Evolutionary conservation across 176 grass and related monocot genomes (phyloP), one percentile per base, ranked within the genome.

Genomic region (Cymbopogon citratus): DNA sequence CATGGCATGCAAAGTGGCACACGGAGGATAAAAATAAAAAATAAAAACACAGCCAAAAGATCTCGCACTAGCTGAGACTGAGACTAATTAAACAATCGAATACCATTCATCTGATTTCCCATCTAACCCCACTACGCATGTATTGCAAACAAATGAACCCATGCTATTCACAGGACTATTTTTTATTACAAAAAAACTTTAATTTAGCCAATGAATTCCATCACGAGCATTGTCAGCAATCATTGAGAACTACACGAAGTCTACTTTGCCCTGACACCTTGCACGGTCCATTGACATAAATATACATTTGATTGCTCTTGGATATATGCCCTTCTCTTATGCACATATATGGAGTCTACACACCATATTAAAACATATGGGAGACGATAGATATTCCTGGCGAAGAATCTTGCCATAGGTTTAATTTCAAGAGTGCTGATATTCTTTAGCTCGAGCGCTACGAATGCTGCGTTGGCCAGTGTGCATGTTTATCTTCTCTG

Each of bases 1-100:
- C 48, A 45, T 60, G 48, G 11, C 33, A 31, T 24, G 63, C 82
- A 69, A 76, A 77, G 82, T 33, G n/a, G 24, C 81, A 46, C 23
- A 41, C 64, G 14, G n/a, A n/a, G n/a, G n/a, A n/a, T n/a, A n/a
- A n/a, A n/a, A n/a, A n/a, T n/a, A 19, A 40, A 1, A 33, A 33
- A 29, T 18, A 0, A 54, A 54, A 10, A 33, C 31, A 45, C 19
- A 33, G 72, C 52, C 39, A 24, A 41, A 69, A 74, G 15, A 66
- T 34, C 70, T 64, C 14, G 43, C 71, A 65, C 57, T 60, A 33
- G 52, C 5, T 13, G 33, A 23, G 28, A 60, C 5, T 13, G 33
- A 23, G 28, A 60, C 38, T 73, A 54, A 54, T 54, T 21, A 73
- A 63, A 63, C 69, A 19, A 64, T 43, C 35, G 40, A 27, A 26